Conservation (phyloP, 148 eudicot species). For the Fallopia convolvulus region DNA sequence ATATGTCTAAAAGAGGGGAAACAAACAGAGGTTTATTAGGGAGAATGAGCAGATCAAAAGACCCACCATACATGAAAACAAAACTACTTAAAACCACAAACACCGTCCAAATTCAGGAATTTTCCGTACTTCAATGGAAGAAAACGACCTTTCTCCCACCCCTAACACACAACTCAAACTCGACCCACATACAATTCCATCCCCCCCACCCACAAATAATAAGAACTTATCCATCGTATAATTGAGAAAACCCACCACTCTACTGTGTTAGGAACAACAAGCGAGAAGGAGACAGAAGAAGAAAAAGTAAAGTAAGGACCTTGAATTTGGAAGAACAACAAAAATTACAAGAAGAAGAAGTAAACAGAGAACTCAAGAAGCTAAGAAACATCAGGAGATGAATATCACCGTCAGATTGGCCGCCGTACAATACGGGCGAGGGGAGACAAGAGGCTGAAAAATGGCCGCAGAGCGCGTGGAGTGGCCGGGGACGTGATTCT, state of each 20-base stretch:
- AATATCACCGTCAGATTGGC: not conserved
- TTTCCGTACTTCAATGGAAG: not conserved
- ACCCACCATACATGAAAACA: not conserved
- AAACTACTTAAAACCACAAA: not conserved
- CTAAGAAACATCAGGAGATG: not conserved
- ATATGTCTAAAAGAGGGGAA: not conserved
- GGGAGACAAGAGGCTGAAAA: not conserved
- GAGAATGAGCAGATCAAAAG: not conserved
- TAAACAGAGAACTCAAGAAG: not conserved
- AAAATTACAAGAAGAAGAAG: too few relatives aligned
- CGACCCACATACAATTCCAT: not conserved
- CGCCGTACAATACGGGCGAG: not conserved
- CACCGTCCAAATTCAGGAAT: not conserved
- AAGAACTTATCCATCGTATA: not conserved
- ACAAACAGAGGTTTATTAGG: not conserved
- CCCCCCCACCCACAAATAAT: not conserved
- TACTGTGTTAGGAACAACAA: too few relatives aligned
- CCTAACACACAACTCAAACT: conserved; percentile 1
- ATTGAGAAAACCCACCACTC: too few relatives aligned
- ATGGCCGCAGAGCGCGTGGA: conserved; percentile 2
- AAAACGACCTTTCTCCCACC: not conserved
- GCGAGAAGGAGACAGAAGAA: not conserved
- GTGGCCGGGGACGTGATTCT: conserved; percentile 5
- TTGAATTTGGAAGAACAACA: too few relatives aligned
- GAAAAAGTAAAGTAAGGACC: not conserved